Base-by-base conservation (phyloP, 2,329 filamentous ascomycete species). In the Penicillium griseofulvum region DNA sequence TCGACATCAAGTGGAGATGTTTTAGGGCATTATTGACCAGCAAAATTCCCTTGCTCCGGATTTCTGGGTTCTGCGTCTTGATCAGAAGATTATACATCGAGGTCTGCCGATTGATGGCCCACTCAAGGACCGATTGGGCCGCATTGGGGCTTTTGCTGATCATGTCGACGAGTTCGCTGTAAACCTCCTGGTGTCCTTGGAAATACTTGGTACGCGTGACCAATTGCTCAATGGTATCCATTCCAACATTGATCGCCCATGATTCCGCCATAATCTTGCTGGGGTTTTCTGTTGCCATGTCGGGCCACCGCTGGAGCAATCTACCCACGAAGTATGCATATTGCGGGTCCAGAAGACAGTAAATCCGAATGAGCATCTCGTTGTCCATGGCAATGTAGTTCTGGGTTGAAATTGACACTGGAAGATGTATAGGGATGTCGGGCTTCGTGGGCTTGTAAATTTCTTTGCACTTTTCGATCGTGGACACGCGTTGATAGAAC, bases 401-500 rank as follows among this genome's bases (percentile, higher is more conserved):
- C 41, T 76, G 71, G 42, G 84, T 71, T 5, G 70, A 59, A 24
- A 65, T 57, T 11, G 81, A 78, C 36, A 84, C 65, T 2, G 74
- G 64, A 7, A 81, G 74, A 49, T 75, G 79, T 11, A 78, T 73
- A 9, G 79, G 76, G n/a, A 82, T 76, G 42, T 80, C 75, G 45
- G 85, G 66, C 28, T 75, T 75, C 1, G 65, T 62, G 10, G 70
- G 61, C 49, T 76, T 69, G 62, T 85, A 75, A 2, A 72, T 65
- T 28, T 80, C 73, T 62, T 83, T 80, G 56, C 83, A 81, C 16
- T 73, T 71, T 17, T 79, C 77, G 53, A 92, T 79, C 5, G 84
- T 83, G 0, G 87, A 87, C 4, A 86, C 83, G 46, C 94, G 86
- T 71, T 97, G 89, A 71, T 99, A 99, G 72, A 99, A 97, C 9